These are phyloP conservation scores for Paraurostyla sp. DNA, from an alignment of 73 alveolate species.

Conservation along the genomic window DNA sequence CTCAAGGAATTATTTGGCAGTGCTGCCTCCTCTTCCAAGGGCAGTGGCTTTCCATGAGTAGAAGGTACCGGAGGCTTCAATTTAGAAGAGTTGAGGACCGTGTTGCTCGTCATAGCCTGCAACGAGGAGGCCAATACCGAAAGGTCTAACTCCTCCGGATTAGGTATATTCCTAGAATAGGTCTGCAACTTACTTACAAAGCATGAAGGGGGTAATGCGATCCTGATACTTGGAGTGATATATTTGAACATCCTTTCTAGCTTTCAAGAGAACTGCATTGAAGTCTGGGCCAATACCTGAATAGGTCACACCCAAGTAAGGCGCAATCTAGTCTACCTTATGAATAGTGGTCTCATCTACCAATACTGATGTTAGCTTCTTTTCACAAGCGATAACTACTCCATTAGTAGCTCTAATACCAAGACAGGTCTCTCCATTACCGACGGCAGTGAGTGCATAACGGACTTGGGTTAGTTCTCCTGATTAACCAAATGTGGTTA, in stretches of 20 bases:
- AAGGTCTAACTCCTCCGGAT: constrained; percentile 97
- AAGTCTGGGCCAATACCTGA: constrained; percentile 96
- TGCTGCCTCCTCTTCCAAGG: constrained; percentile 88
- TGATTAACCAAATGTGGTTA: constrained; percentile 91
- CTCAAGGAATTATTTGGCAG: constrained; percentile 94
- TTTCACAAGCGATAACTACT: constrained; percentile 95
- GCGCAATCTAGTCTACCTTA: constrained; percentile 80
- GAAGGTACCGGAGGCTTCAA: constrained; percentile 96
- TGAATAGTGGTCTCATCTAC: constrained; percentile 90
- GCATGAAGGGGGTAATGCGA: constrained; percentile 85
- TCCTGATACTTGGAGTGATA: constrained; percentile 88
- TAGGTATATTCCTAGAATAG: constrained; percentile 93
- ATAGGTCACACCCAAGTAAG: constrained; percentile 90
- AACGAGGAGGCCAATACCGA: constrained; percentile 92
- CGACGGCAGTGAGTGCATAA: constrained; percentile 95
- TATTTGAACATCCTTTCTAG: constrained; percentile 88
- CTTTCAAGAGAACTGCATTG: constrained; percentile 86
- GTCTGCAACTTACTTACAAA: constrained; percentile 89
- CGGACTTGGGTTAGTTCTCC: constrained; percentile 92
- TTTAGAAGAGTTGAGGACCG: constrained; percentile 91
- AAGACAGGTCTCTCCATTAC: constrained; percentile 93
- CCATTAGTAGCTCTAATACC: constrained; percentile 95
- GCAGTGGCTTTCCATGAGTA: constrained; percentile 96
- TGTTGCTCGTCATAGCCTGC: constrained; percentile 96
- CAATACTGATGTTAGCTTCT: constrained; percentile 88